Percentiles rank a stretch among this genome's conserved stretches.
Conservation (phyloP, 2,329 filamentous ascomycete species). For the Fusarium sp. region DNA sequence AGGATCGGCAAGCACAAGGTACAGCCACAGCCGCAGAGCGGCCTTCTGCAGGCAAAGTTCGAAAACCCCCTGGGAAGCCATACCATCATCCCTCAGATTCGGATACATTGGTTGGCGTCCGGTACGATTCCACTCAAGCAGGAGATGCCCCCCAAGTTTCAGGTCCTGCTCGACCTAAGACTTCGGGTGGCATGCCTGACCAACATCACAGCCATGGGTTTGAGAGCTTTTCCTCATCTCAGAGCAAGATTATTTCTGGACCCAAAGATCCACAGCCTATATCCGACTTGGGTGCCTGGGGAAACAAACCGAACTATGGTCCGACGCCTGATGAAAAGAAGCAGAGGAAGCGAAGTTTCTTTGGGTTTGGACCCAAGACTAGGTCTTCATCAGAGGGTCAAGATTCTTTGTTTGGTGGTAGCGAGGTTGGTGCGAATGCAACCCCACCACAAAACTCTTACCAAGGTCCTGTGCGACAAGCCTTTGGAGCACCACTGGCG, state of each 20-base stretch:
- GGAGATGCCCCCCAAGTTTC: slow-evolving; percentile 59
- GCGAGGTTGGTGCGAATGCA: slow-evolving; percentile 54
- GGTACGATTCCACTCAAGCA: slow-evolving; percentile 64
- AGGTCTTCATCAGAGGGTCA: slow-evolving; percentile 66
- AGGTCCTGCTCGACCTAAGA: slow-evolving; percentile 48
- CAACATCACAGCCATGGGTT: slow-evolving; percentile 44
- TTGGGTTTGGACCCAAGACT: slow-evolving; percentile 72
- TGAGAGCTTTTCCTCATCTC: slow-evolving; percentile 49
- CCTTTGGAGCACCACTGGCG: slow-evolving; percentile 84
- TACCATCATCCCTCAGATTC: slow-evolving; percentile 50
- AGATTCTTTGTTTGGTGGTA: slow-evolving; percentile 62
- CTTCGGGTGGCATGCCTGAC: slow-evolving; percentile 46
- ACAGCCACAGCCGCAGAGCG: slow-evolving; percentile 30
- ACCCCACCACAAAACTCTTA: slow-evolving; percentile 53
- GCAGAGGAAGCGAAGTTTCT: slow-evolving; percentile 79
- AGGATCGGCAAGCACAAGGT: slow-evolving; percentile 52
- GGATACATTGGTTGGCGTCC: slow-evolving; percentile 63
- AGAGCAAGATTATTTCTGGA: slow-evolving; percentile 73
- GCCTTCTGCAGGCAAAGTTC: slow-evolving; percentile 35
- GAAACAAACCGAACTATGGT: slow-evolving; percentile 72
- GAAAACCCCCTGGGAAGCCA: slow-evolving; percentile 45
- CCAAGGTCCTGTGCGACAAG: slow-evolving; percentile 68
- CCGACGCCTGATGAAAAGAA: slow-evolving; percentile 76
- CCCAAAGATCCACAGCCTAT: slow-evolving; percentile 87
- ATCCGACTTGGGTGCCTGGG: slow-evolving; percentile 83